Evolutionary conservation across 2,329 filamentous ascomycete genomes (phyloP).

Genomic region (Davidsoniella australis): DNA sequence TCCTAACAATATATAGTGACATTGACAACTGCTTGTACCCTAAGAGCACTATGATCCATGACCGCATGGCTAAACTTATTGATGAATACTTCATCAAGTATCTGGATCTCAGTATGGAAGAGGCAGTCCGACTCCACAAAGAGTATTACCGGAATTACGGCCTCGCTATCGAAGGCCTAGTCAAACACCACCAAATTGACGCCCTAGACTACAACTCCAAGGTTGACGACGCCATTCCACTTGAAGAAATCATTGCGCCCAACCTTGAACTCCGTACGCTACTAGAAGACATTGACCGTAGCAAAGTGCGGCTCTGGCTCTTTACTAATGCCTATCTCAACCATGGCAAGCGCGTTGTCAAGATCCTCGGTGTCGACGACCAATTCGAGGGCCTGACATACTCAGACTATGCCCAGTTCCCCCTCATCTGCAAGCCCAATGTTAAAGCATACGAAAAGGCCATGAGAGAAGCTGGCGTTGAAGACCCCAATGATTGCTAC

Average conservation of each 20-base stretch:
- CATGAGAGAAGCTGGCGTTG: constrained; percentile 65
- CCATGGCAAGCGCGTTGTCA: constrained; percentile 69
- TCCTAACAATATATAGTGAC: constrained; percentile 44
- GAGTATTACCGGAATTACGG: constrained; percentile 95
- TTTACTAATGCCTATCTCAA: constrained; percentile 93
- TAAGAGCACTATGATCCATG: constrained; percentile 69
- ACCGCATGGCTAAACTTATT: constrained; percentile 77
- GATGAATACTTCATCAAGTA: constrained; percentile 46
- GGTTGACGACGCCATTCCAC: constrained; percentile 84
- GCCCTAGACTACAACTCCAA: constrained; percentile 85
- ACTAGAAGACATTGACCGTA: constrained; percentile 65
- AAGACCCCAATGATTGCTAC: constrained; percentile 56
- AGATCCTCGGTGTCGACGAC: constrained; percentile 65
- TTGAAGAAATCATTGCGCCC: constrained; percentile 70
- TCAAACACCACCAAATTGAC: constrained; percentile 87
- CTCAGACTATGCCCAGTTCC: constrained; percentile 65
- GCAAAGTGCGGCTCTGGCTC: constrained; percentile 78
- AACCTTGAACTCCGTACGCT: constrained; percentile 57
- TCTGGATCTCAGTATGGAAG: constrained; percentile 54
- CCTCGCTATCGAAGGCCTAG: constrained; percentile 88
- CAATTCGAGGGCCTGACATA: constrained; percentile 89
- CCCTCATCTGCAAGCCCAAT: constrained; percentile 75
- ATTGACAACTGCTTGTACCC: constrained; percentile 98
- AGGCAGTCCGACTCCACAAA: constrained; percentile 71
- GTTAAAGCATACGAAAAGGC: constrained; percentile 72